Base-by-base conservation (phyloP, 2,329 filamentous ascomycete genomes). In the Ustulina deusta region DNA sequence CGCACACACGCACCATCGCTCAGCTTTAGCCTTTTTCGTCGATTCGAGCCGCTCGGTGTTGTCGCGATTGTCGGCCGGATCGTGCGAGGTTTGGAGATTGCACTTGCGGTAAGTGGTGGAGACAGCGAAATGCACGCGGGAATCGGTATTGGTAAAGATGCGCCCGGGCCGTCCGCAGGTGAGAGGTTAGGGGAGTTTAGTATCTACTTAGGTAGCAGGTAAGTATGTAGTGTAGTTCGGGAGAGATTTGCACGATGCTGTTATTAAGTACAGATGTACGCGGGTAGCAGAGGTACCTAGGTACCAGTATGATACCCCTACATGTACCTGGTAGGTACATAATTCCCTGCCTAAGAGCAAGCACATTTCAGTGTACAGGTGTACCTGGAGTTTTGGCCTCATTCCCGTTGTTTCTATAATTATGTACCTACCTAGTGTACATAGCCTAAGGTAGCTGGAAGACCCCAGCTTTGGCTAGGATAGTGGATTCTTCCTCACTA, bases 1-100 rank as follows among this genome's bases (percentile, higher is more conserved):
- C 63, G 73, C 73, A 74, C 71, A 76, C 74, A 72, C 70, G 69
- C 71, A 63, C 63, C 66, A 65, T 32, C 34, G n/a, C 58, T 54
- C 65, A 63, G 67, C 68, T 62, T 63, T 69, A 69, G 68, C 69
- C 65, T 59, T 48, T 61, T 69, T 68, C 60, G 67, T 71, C 61
- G 54, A 61, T n/a, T 63, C 57, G 55, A 60, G 34, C 48, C 56
- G 59, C 38, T 44, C 46, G 51, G 58, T 49, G 32, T 48, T 34
- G 68, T 52, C 34, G 61, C 22, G 20, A 55, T 36, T 46, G 60
- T 64, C 10, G 59, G 62, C 49, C 46, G 20, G 61, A n/a, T 59
- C 46, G 63, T 56, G 22, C 29, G 34, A 61, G 40, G 48, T 54
- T 60, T 44, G 55, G 42, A 40, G 62, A 34, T 4, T 51, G 38